Evolutionary conservation across 2,329 filamentous ascomycete species (phyloP).

Genomic region (Fusarium dlaminii): DNA sequence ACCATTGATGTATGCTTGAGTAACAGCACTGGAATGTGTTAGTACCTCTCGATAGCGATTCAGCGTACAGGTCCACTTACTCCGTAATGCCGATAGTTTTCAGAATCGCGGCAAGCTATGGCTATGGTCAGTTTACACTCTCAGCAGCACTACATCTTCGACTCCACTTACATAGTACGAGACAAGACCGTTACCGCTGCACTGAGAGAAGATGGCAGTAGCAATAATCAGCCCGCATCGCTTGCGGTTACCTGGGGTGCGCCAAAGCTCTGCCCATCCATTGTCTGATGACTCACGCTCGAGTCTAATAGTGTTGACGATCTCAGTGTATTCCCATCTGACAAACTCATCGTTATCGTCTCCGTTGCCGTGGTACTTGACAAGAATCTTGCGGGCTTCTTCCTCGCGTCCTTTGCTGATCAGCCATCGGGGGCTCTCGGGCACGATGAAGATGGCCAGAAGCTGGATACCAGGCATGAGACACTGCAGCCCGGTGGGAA

Average conservation of each 20-base stretch:
- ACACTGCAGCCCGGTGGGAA: conserved; percentile 33
- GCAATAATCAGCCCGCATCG: conserved; percentile 35
- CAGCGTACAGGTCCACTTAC: not conserved
- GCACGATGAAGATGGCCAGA: conserved; percentile 28
- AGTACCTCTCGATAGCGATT: fast-evolving
- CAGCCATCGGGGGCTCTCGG: conserved; percentile 37
- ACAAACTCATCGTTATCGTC: conserved; percentile 32
- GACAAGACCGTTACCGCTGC: conserved; percentile 37
- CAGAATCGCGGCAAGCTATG: conserved; percentile 33
- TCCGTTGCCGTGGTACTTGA: conserved; percentile 39
- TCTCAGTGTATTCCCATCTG: conserved; percentile 31
- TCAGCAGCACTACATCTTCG: fast-evolving
- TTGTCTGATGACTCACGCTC: conserved; percentile 20
- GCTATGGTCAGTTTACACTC: not conserved
- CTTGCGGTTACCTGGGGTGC: conserved; percentile 38
- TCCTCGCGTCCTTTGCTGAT: conserved; percentile 36
- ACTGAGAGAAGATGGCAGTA: conserved; percentile 36
- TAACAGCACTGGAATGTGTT: conserved; percentile 18
- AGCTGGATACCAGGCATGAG: conserved; percentile 39
- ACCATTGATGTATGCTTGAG: conserved; percentile 39
- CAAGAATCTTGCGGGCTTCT: conserved; percentile 28
- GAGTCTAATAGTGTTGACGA: conserved; percentile 30
- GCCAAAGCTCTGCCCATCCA: conserved; percentile 33
- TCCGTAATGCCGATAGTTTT: conserved; percentile 38
- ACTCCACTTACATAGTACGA: conserved; percentile 36